These are phyloP conservation scores for Neopestalotiopsis sp. DNA, from an alignment of 2,329 filamentous ascomycete genomes.

Conservation along the genomic window DNA sequence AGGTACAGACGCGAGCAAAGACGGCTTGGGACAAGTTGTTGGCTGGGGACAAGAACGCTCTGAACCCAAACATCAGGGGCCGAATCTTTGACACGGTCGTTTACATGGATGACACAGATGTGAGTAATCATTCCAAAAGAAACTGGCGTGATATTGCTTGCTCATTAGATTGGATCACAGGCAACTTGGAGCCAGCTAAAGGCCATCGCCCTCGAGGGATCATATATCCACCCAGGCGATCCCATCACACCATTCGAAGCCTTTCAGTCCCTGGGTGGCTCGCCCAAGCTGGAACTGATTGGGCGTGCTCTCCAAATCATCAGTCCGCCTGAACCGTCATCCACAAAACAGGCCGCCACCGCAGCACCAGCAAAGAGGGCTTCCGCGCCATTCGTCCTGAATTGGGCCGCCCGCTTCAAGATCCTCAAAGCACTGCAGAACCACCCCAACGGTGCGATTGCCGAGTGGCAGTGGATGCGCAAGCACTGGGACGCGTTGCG, in stretches of 20 bases:
- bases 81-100: constrained; percentile 13
- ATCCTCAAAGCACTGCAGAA: background rate
- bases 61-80: constrained; percentile 17
- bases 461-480: constrained; percentile 1
- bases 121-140: background rate
- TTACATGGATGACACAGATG: constrained; percentile 1
- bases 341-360: background rate
- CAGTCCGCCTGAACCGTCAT: background rate
- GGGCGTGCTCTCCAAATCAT: constrained; percentile 8
- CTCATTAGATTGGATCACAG: background rate
- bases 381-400: background rate
- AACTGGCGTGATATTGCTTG: background rate
- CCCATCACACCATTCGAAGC: constrained; percentile 10
- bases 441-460: constrained; percentile 8
- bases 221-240: constrained; percentile 9
- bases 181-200: constrained; percentile 10
- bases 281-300: background rate
- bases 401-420: background rate
- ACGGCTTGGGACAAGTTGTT: constrained; percentile 5
- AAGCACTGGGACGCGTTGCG: background rate
- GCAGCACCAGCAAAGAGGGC: background rate
- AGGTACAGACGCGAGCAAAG: background rate
- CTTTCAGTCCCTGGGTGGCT: background rate
- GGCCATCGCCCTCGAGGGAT: constrained; percentile 5
- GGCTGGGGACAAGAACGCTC: constrained; percentile 8